Evolutionary conservation across 306 rosid genomes (phyloP).

Genomic region (Dalbergia cochinchinensis): DNA sequence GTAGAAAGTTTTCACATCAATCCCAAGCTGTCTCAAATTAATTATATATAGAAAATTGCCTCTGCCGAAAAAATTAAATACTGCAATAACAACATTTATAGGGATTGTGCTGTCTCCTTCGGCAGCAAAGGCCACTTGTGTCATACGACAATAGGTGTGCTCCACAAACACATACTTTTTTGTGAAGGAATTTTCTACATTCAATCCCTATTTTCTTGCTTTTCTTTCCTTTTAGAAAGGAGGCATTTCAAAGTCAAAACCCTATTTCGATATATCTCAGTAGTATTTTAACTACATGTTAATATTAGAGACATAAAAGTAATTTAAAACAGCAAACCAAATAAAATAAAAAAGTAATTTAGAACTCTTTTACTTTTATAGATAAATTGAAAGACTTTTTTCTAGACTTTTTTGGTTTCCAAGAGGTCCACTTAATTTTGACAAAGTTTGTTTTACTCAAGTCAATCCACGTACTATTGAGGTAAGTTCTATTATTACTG

Average conservation of each 20-base stretch:
- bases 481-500: too few species aligned
- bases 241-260: neutral
- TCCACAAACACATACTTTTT: neutral
- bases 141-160: neutral
- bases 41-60: neutral
- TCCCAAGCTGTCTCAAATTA: conserved; percentile 30
- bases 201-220: neutral
- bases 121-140: conserved; percentile 1
- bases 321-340: too few species aligned
- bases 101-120: conserved; percentile 36
- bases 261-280: neutral
- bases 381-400: too few species aligned
- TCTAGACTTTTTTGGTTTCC: too few species aligned
- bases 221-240: neutral
- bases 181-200: conserved; percentile 23
- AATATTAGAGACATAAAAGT: neutral
- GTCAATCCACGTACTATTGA: too few species aligned
- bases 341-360: too few species aligned
- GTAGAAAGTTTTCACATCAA: conserved; percentile 38
- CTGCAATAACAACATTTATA: neutral
- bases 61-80: conserved; percentile 2
- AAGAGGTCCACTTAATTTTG: too few species aligned
- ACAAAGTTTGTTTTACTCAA: too few species aligned
- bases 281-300: neutral
- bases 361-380: neutral